Conservation (phyloP, 495 filamentous ascomycete species). For the Aspergillus ellipticus region DNA sequence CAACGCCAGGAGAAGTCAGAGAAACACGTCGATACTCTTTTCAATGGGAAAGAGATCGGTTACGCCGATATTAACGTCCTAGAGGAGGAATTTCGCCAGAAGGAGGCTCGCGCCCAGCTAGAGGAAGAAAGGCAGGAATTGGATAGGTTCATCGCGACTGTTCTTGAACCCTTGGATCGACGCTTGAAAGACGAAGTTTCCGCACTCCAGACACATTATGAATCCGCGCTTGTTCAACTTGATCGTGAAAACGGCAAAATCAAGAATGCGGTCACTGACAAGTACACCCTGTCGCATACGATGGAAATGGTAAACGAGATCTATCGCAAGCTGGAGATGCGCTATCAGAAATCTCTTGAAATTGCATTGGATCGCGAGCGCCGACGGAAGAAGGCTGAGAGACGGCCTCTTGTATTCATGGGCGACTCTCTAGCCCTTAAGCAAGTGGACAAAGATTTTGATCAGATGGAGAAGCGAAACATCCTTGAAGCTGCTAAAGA, state of each 20-base stretch:
- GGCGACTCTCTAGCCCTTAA: conserved; percentile 46
- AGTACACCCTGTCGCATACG: conserved; percentile 38
- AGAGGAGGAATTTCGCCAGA: conserved; percentile 58
- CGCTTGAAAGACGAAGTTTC: conserved; percentile 51
- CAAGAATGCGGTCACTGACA: conserved; percentile 28
- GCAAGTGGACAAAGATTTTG: conserved; percentile 50
- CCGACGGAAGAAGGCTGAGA: conserved; percentile 49
- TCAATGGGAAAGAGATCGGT: conserved; percentile 57
- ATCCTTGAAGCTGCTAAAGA: conserved; percentile 49
- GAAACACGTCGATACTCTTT: conserved; percentile 50
- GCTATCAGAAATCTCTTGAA: conserved; percentile 48
- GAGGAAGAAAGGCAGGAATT: conserved; percentile 56
- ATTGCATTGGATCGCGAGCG: conserved; percentile 51
- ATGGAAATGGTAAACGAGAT: conserved; percentile 48
- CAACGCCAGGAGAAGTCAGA: conserved; percentile 54
- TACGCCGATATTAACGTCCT: conserved; percentile 59
- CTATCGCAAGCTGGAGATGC: conserved; percentile 46
- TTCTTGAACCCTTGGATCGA: conserved; percentile 51
- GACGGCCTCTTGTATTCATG: conserved; percentile 48
- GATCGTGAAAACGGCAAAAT: conserved; percentile 39
- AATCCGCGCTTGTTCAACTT: conserved; percentile 39
- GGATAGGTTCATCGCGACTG: conserved; percentile 45
- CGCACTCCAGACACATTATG: conserved; percentile 48
- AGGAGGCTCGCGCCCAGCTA: conserved; percentile 49
- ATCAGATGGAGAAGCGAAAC: conserved; percentile 50